Evolutionary conservation across 805 yeast species (phyloP), one percentile per base, ranked within the genome.

Genomic region (Candida tibetensis): DNA sequence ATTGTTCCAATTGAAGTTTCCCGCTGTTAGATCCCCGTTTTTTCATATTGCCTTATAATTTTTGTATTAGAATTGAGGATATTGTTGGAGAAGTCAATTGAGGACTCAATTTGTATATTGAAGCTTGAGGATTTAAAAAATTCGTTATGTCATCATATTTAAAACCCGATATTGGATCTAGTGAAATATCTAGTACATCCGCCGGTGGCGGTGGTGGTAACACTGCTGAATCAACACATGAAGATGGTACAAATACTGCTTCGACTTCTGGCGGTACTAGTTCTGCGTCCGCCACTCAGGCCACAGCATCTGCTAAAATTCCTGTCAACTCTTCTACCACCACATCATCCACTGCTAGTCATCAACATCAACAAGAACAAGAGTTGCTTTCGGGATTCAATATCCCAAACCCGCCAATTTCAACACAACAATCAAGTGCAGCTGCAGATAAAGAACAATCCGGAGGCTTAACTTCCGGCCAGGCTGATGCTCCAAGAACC

Each of bases 401-500:
- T 12, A 61, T 69, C 6, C 74, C 74, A 21, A 58, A 62, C 22
- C 74, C 74, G 1, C 74, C 74, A 2, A 45, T 63, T 4, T 55
- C 67, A 3, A 63, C 71, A 3, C 64, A 62, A 42, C 66, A 64
- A 42, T 62, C 62, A 35, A 57, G 57, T 26, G 52, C 46, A 9
- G 66, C 66, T 23, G 60, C 60, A 22, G 62, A 51, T 21, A 34
- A 31, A 26, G 49, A 44, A 12, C 34, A 40, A 15, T 32, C 35
- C 14, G 39, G 39, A 6, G 37, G 30, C 7, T 15, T 28, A 7
- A 5, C 27, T 17, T 17, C 48, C 8, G 39, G 45, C 3, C 48
- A 49, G 13, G 37, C 47, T 2, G 60, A 55, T n/a, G 70, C 75
- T 12, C 88, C 95, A 17, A 71, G 83, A 43, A 85, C 95, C 1